Evolutionary conservation across 352 stramenopile genomes (phyloP).

Genomic region (Stephanocyclus meneghinianus): DNA sequence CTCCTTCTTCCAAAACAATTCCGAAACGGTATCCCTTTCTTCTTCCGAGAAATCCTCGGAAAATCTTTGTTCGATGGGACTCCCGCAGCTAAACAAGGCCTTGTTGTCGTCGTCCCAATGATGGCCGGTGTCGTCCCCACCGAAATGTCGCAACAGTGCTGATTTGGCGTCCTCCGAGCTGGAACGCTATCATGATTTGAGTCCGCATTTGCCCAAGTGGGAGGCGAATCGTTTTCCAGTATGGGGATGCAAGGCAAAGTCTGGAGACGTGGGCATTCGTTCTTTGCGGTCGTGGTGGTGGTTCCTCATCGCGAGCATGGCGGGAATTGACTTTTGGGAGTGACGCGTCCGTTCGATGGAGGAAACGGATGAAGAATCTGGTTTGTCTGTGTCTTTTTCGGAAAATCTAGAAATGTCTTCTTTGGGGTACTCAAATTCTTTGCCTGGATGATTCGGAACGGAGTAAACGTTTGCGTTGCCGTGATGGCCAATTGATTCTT

Average conservation of each 20-base stretch:
- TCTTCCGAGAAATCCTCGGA: constrained; percentile 4
- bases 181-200: constrained; percentile 20
- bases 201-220: constrained; percentile 36
- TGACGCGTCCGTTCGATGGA: constrained; percentile 31
- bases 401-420: neutral
- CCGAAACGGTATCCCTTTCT: neutral
- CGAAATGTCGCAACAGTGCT: constrained; percentile 15
- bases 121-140: neutral
- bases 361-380: constrained; percentile 1
- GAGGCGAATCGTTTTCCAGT: constrained; percentile 34
- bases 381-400: neutral
- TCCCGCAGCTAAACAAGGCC: constrained; percentile 27
- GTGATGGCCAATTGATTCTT: neutral
- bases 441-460: too few relatives aligned
- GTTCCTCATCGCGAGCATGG: neutral
- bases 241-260: neutral
- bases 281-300: neutral
- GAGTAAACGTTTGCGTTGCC: neutral
- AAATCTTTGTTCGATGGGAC: constrained; percentile 32
- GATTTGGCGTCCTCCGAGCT: neutral
- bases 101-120: constrained; percentile 5
- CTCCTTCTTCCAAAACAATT: neutral
- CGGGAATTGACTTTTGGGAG: neutral
- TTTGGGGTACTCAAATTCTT: too few relatives aligned
- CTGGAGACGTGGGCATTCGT: neutral